These are phyloP conservation scores for Psilocybe azurescens DNA, from an alignment of 768 basidiomycete genomes.

Conservation along the genomic window DNA sequence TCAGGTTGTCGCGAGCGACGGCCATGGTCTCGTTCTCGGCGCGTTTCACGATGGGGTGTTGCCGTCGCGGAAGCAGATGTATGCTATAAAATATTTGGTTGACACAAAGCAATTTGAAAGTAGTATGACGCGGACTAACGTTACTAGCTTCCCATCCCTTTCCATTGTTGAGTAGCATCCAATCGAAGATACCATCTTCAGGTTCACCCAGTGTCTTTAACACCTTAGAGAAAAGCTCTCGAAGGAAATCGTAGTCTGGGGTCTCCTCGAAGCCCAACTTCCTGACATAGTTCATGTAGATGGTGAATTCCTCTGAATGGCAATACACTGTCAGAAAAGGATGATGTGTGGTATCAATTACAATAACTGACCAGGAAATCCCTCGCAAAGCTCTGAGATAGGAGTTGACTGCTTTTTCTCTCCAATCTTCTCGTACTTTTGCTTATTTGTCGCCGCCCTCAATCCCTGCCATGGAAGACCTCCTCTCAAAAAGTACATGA, in stretches of 20 bases:
- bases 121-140: slow-evolving; percentile 51
- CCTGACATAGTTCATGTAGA: slow-evolving; percentile 99
- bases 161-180: slow-evolving; percentile 94
- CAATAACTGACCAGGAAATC: slow-evolving; percentile 81
- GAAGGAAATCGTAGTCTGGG: slow-evolving; percentile 97
- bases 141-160: slow-evolving; percentile 95
- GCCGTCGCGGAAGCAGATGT: slow-evolving; percentile 58
- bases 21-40: slow-evolving; percentile 54
- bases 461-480: slow-evolving; percentile 98
- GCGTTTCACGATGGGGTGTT: slow-evolving; percentile 61
- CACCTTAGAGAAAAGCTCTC: slow-evolving; percentile 92
- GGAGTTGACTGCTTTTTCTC: slow-evolving; percentile 97
- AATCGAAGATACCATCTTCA: slow-evolving; percentile 94
- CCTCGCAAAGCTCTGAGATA: slow-evolving; percentile 93
- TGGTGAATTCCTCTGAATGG: slow-evolving; percentile 88
- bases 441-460: slow-evolving; percentile 98
- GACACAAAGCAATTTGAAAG: background rate
- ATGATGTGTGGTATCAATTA: slow-evolving; percentile 1
- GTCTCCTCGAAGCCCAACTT: slow-evolving; percentile 98
- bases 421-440: slow-evolving; percentile 99
- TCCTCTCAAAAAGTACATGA: slow-evolving; percentile 98
- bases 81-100: slow-evolving; percentile 42
- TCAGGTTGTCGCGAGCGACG: slow-evolving; percentile 68
- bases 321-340: slow-evolving; percentile 1
- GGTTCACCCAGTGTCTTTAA: slow-evolving; percentile 85